phyloP scores from a whole-genome alignment of 2,329 filamentous ascomycete genomes.

The Calonectria pauciramosa region DNA sequence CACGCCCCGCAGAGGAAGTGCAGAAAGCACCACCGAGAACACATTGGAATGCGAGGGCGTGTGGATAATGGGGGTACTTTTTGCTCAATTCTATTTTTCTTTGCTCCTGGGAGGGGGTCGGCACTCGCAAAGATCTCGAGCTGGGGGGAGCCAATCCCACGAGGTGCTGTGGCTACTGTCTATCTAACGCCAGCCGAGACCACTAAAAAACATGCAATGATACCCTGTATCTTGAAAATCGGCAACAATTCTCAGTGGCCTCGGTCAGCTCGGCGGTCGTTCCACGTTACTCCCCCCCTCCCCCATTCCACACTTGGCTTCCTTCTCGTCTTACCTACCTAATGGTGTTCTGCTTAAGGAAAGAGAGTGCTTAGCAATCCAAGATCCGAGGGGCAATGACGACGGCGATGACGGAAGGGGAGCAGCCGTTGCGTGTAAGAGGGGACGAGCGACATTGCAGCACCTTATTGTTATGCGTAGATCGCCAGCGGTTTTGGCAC shows the following conservation, averaged over 20 bases:
- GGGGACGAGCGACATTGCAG: background rate
- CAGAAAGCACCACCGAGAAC: background rate
- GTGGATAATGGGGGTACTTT: background rate
- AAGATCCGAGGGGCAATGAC: background rate
- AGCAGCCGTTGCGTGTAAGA: background rate
- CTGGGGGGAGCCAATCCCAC: background rate
- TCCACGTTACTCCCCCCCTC: background rate
- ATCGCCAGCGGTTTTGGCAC: background rate
- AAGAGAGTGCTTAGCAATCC: slow-evolving; percentile 2
- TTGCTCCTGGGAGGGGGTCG: background rate
- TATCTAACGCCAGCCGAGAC: background rate
- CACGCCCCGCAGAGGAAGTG: background rate
- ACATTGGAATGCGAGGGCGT: background rate
- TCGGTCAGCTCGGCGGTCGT: slow-evolving; percentile 3
- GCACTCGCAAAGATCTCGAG: background rate
- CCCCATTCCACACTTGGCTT: background rate
- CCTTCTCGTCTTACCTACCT: background rate
- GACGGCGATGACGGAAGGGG: background rate
- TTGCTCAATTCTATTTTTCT: background rate
- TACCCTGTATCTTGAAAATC: background rate
- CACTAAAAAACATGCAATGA: background rate
- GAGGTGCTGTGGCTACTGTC: background rate
- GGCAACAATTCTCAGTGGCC: background rate
- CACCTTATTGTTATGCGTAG: slow-evolving; percentile 4
- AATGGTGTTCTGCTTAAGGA: background rate